A percentile compares a stretch with the other conserved stretches of the same genome.
Conservation (phyloP, 495 filamentous ascomycete genomes). For the Neurospora sp. region DNA sequence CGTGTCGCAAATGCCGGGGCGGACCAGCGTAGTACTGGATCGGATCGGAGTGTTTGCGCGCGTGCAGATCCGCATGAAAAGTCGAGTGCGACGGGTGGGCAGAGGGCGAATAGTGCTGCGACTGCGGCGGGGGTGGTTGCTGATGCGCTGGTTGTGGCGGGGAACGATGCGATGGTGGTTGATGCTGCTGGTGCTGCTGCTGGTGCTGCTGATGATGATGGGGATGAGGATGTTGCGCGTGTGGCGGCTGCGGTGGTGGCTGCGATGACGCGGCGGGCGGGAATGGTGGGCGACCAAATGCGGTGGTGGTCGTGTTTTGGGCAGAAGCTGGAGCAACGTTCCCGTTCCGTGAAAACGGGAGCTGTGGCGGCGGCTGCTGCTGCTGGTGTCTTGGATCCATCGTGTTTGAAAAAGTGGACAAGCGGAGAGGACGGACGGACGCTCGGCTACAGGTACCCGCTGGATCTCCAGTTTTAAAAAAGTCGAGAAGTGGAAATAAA, state of each 20-base stretch:
- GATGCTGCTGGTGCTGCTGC: constrained; percentile 10
- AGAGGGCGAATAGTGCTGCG: constrained; percentile 5
- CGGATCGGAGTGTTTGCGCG: constrained; percentile 41
- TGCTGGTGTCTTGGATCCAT: constrained; percentile 34
- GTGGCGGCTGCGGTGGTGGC: constrained; percentile 12
- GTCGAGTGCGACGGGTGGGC: constrained; percentile 10
- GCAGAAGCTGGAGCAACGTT: constrained; percentile 14
- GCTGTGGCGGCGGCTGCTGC: constrained; percentile 20
- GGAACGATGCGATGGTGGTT: constrained; percentile 12
- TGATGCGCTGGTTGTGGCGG: constrained; percentile 3
- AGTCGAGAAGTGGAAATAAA: neutral
- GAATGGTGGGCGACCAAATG: constrained; percentile 26
- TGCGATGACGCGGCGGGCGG: constrained; percentile 13
- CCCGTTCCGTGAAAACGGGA: constrained; percentile 30
- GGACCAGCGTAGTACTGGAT: constrained; percentile 29
- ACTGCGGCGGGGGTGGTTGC: neutral
- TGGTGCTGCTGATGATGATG: constrained; percentile 15
- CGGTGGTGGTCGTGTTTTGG: constrained; percentile 9
- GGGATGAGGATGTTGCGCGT: constrained; percentile 6
- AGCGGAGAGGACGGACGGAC: neutral
- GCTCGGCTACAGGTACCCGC: neutral
- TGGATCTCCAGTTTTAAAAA: constrained; percentile 2
- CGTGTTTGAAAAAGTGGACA: constrained; percentile 2
- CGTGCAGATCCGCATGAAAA: constrained; percentile 31
- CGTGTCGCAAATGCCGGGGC: constrained; percentile 36